Conservation (phyloP, 345 rosid genomes). For the Streptanthus diversifolius region DNA sequence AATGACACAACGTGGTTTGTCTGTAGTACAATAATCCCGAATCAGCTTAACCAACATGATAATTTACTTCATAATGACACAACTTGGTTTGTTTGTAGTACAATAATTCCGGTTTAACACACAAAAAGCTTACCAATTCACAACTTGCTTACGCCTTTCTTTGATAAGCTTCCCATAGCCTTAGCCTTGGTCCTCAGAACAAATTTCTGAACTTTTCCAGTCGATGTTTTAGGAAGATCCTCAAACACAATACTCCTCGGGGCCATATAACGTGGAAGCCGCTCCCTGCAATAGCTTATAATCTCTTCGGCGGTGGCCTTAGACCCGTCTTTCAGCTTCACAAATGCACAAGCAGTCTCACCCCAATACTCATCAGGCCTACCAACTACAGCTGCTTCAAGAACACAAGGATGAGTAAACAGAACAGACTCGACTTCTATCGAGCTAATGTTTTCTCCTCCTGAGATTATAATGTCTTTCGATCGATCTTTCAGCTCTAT, state of each 20-base stretch:
- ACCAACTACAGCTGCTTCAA: constrained; percentile 75
- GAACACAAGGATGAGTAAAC: constrained; percentile 59
- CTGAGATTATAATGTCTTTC: constrained; percentile 73
- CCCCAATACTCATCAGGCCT: constrained; percentile 78
- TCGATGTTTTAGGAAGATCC: constrained; percentile 73
- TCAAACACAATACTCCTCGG: constrained; percentile 59
- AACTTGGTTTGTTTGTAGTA: neutral
- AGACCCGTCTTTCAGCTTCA: constrained; percentile 55
- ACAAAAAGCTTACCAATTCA: constrained; percentile 22
- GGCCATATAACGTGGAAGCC: constrained; percentile 63
- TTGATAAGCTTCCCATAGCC: constrained; percentile 65
- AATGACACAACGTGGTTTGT: neutral
- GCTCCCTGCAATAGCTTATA: constrained; percentile 49
- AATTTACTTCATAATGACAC: neutral
- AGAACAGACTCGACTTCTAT: constrained; percentile 66
- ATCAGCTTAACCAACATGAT: neutral
- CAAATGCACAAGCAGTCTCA: constrained; percentile 74
- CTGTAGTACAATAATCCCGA: neutral
- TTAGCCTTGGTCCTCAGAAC: constrained; percentile 56
- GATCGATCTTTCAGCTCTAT: constrained; percentile 69
- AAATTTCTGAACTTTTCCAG: constrained; percentile 69
- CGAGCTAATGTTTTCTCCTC: constrained; percentile 76
- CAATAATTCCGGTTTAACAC: neutral
- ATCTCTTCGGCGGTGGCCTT: constrained; percentile 44
- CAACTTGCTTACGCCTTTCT: constrained; percentile 49